phyloP scores from a whole-genome alignment of 495 filamentous ascomycete genomes.

The Pseudomonodictys pantanalensis region DNA sequence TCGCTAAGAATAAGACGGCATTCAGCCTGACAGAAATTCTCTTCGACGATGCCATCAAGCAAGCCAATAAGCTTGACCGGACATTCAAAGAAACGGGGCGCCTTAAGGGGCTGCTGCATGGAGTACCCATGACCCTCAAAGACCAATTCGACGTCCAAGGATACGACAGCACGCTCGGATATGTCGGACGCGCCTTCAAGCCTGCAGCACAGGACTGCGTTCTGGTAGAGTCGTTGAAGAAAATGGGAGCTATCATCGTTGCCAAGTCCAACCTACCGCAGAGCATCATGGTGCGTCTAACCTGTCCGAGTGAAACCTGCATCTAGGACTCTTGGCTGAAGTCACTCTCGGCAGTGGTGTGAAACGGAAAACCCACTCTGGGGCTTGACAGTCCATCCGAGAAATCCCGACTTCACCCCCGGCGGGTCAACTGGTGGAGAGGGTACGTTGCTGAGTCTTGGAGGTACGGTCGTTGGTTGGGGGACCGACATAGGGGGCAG shows the following conservation, averaged over 20 bases:
- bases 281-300: conserved; percentile 45
- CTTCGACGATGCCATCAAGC: conserved; percentile 29
- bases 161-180: conserved; percentile 34
- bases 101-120: conserved; percentile 33
- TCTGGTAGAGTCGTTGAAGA: conserved; percentile 47
- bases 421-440: conserved; percentile 32
- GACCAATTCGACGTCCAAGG: conserved; percentile 36
- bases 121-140: conserved; percentile 35
- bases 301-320: not conserved
- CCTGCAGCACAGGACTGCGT: conserved; percentile 26
- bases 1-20: not conserved
- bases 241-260: conserved; percentile 45
- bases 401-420: conserved; percentile 42
- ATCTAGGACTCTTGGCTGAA: not conserved
- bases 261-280: conserved; percentile 44
- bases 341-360: conserved; percentile 33
- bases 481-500: conserved; percentile 66
- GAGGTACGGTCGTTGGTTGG: conserved; percentile 31
- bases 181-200: conserved; percentile 33
- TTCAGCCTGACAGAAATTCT: conserved; percentile 33
- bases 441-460: conserved; percentile 22
- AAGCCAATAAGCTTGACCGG: conserved; percentile 26
- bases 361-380: conserved; percentile 57
- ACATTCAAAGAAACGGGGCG: conserved; percentile 29
- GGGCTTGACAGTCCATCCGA: conserved; percentile 53